These are phyloP conservation scores for Asterionellopsis glacialis DNA, from an alignment of 108 stramenopile species.

Conservation along the genomic window DNA sequence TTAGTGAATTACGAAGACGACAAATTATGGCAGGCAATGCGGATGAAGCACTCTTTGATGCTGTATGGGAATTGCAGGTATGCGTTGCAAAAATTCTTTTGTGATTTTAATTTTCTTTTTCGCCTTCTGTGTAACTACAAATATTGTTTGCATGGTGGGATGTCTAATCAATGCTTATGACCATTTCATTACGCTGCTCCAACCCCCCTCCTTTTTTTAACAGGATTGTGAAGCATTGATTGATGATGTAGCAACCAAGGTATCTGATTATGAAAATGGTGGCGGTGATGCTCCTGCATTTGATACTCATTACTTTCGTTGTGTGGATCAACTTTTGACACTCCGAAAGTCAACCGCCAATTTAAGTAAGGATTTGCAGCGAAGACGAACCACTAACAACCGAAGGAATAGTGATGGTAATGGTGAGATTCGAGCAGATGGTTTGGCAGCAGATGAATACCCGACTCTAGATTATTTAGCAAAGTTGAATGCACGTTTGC, in stretches of 20 bases:
- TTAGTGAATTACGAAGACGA: conserved; percentile 45
- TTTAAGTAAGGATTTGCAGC: conserved; percentile 26
- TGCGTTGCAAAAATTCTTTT: no score
- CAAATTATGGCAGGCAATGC: conserved; percentile 50
- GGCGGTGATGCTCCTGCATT: neutral
- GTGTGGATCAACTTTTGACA: conserved; percentile 36
- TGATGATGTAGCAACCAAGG: conserved; percentile 29
- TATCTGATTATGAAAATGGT: conserved; percentile 16
- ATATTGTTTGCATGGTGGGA: no score
- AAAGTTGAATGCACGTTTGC: conserved; percentile 32
- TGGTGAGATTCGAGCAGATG: conserved; percentile 1
- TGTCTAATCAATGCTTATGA: no score
- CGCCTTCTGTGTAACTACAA: no score
- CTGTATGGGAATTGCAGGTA: conserved; percentile 47
- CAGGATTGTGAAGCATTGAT: conserved; percentile 44
- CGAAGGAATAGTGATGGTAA: no score
- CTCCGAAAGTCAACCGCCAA: conserved; percentile 34
- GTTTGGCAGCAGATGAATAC: conserved; percentile 4
- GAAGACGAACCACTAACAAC: conserved; percentile 8
- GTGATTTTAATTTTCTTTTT: no score
- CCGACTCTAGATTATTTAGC: conserved; percentile 48
- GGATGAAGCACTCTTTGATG: conserved; percentile 55
- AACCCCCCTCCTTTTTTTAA: no score
- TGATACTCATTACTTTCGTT: conserved; percentile 27
- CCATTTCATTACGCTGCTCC: no score